A percentile compares a stretch with the other conserved stretches of the same genome.
Evolutionary conservation across 2,329 filamentous ascomycete species (phyloP).

Genomic region (Myriosclerotinia curreyana): DNA sequence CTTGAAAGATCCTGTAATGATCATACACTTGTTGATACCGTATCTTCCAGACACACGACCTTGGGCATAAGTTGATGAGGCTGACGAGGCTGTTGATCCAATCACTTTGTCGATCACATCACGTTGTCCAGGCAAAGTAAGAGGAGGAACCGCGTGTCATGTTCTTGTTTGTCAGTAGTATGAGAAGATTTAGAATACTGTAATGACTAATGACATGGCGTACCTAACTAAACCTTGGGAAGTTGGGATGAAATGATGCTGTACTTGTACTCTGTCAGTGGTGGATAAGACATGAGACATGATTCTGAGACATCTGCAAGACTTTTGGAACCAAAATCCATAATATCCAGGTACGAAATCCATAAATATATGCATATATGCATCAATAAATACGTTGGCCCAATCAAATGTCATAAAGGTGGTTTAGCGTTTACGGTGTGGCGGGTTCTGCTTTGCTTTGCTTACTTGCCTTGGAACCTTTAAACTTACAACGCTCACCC

Average conservation of each 20-base stretch:
- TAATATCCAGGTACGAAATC: neutral
- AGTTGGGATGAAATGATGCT: constrained; percentile 12
- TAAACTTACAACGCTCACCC: constrained; percentile 1
- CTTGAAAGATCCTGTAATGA: neutral
- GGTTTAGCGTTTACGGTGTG: constrained; percentile 8
- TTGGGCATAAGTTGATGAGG: too few species aligned
- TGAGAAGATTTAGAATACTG: too few species aligned
- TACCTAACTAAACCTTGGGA: neutral
- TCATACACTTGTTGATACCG: neutral
- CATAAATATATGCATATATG: constrained; percentile 6
- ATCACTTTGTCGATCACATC: too few species aligned
- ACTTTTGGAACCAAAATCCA: constrained; percentile 4
- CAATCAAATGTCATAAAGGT: neutral
- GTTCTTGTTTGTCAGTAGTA: neutral
- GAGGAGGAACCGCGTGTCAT: neutral
- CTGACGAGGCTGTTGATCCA: neutral
- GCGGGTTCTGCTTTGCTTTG: neutral
- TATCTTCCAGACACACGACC: neutral
- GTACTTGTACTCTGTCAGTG: neutral
- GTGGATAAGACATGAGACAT: too few species aligned
- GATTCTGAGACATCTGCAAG: neutral
- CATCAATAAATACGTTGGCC: constrained; percentile 10
- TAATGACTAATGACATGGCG: too few species aligned
- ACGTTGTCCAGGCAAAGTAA: neutral
- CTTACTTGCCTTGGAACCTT: neutral